A percentile compares a stretch with the other conserved stretches of the same genome.
phyloP scores from a whole-genome alignment of 331 rosid genomes.

The Quercus lobata region DNA sequence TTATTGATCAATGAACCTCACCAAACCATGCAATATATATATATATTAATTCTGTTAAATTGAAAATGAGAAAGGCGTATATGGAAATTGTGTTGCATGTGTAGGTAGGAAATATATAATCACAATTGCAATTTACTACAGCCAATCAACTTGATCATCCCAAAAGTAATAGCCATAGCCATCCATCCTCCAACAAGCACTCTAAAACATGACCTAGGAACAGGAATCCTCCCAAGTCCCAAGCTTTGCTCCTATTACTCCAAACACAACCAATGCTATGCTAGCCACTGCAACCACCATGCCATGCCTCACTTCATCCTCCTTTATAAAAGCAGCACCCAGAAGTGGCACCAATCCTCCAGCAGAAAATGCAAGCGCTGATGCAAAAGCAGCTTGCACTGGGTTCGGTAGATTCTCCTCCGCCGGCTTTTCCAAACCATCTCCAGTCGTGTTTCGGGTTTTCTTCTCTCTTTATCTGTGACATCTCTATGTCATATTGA shows the following conservation, averaged over 20 bases:
- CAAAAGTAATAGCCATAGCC: conserved; percentile 78
- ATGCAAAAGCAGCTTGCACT: conserved; percentile 54
- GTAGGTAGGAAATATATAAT: background rate
- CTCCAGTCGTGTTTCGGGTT: background rate
- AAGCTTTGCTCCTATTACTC: conserved; percentile 54
- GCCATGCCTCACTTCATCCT: conserved; percentile 34
- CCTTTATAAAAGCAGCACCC: conserved; percentile 38
- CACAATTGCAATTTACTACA: conserved; percentile 27
- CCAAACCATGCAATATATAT: too few species aligned
- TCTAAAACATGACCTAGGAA: conserved; percentile 35
- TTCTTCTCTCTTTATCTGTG: conserved; percentile 42
- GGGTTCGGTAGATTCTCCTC: conserved; percentile 44
- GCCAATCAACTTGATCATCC: conserved; percentile 49
- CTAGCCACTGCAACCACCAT: conserved; percentile 38
- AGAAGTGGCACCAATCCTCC: conserved; percentile 58
- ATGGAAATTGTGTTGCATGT: too few species aligned
- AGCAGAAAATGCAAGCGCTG: conserved; percentile 43
- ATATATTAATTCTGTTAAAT: too few species aligned
- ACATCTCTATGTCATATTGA: conserved; percentile 51
- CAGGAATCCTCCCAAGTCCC: conserved; percentile 60
- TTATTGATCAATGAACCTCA: too few species aligned
- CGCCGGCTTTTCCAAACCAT: conserved; percentile 10
- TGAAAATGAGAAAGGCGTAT: too few species aligned
- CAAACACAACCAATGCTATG: conserved; percentile 47
- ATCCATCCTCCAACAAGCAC: conserved; percentile 73